Conservation (phyloP, 768 basidiomycete species). For the Lyophyllum semitale region DNA sequence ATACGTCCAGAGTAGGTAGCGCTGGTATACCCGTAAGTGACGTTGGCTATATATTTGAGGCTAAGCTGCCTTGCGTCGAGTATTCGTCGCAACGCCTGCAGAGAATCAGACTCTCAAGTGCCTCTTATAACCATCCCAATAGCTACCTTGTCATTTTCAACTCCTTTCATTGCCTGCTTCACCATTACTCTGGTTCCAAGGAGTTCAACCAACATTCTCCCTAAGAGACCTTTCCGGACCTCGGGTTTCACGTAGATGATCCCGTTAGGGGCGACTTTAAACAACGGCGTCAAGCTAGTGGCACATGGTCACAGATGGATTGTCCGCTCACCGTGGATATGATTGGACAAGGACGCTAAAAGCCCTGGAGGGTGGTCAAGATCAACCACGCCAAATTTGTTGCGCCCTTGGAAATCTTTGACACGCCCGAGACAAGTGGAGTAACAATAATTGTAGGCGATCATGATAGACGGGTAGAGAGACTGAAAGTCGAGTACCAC, state of each 20-base stretch:
- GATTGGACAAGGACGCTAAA: slow-evolving; percentile 67
- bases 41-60: slow-evolving; percentile 92
- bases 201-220: slow-evolving; percentile 90
- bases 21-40: slow-evolving; percentile 94
- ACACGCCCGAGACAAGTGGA: slow-evolving; percentile 94
- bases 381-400: slow-evolving; percentile 86
- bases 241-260: slow-evolving; percentile 89
- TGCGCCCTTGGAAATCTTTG: slow-evolving; percentile 80
- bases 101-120: not conserved
- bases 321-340: slow-evolving; percentile 68
- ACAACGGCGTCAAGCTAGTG: not conserved
- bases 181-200: slow-evolving; percentile 97
- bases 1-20: slow-evolving; percentile 95
- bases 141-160: slow-evolving; percentile 71
- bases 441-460: slow-evolving; percentile 97
- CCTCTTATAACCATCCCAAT: not conserved
- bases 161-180: slow-evolving; percentile 91
- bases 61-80: slow-evolving; percentile 91
- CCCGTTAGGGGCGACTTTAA: slow-evolving; percentile 89
- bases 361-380: slow-evolving; percentile 68
- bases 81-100: slow-evolving; percentile 69
- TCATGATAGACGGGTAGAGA: slow-evolving; percentile 97
- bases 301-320: not conserved
- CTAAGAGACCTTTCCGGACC: slow-evolving; percentile 82
- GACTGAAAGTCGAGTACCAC: slow-evolving; percentile 96